A percentile compares a stretch with the other conserved stretches of the same genome.
Conservation (phyloP, 148 eudicot genomes). For the Bassia scoparia region DNA sequence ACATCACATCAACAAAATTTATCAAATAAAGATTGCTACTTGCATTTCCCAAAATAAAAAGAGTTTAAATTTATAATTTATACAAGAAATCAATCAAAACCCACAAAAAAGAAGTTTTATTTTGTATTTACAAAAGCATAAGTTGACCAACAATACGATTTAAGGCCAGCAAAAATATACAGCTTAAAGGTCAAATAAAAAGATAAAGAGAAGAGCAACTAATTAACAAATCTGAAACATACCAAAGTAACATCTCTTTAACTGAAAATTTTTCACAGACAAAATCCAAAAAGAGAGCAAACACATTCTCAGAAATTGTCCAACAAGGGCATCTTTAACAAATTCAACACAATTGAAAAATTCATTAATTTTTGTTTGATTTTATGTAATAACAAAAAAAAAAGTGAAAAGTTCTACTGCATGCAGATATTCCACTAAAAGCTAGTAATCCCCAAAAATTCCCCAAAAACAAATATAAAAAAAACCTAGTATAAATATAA, state of each 20-base stretch:
- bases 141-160: background rate
- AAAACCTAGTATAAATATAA: background rate
- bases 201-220: background rate
- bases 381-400: background rate
- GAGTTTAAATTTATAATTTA: too few relatives aligned
- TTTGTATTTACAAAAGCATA: background rate
- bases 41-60: too few relatives aligned
- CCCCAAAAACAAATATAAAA: too few relatives aligned
- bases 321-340: background rate
- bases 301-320: background rate
- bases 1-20: background rate
- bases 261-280: constrained; percentile 3
- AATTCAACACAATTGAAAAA: background rate
- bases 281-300: background rate
- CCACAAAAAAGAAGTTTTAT: background rate
- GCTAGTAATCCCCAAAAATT: background rate
- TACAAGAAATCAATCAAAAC: background rate
- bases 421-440: background rate
- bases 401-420: background rate
- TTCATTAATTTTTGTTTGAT: background rate
- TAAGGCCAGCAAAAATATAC: background rate
- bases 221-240: constrained; percentile 24
- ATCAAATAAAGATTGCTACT: background rate
- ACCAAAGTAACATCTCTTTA: constrained; percentile 21
- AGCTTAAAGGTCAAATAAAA: background rate